Evolutionary conservation across 164 flowering plant genomes (phyloP), one percentile per base, ranked within the genome.

Genomic region (Tinospora cordifolia): DNA sequence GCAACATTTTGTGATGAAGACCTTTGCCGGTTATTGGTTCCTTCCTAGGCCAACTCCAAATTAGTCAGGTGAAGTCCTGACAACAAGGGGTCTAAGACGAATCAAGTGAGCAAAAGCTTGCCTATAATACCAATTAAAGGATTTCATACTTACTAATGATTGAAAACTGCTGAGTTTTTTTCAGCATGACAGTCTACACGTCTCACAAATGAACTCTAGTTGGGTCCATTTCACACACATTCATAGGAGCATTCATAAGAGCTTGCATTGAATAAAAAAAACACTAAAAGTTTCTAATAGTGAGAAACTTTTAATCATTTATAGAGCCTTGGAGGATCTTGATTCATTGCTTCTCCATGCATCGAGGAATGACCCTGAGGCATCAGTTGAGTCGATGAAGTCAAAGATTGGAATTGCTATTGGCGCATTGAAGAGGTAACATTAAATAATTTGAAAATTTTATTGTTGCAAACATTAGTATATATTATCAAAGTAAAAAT

Each of bases 241-340:
- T 21, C 58, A 49, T 49, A 19, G 17, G 26, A 30, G n/a, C n/a
- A n/a, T 59, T 26, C 38, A 26, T 19, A 46, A 24, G n/a, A 39
- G 6, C n/a, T n/a, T n/a, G n/a, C 27, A 62, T 40, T 41, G 26
- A 22, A n/a, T 57, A 13, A 14, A 15, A 11, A 49, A 11, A 49
- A 24, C 41, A 27, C n/a, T 40, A 58, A 10, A 1, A 72, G 41
- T 66, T 47, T 66, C 57, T 70, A 47, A 69, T 34, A 44, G 54
- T 51, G 3, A 15, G 15, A 21, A 27, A 36, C 40, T 63, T 39
- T 30, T 63, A n/a, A n/a, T n/a, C n/a, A 1, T 63, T 59, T 74
- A 71, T 67, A 91, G 98, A 36, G 91, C 97, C 41, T 79, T 93
- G 84, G 98, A 93, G 74, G 96, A 89, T 64, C 90, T 90, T 10